Evolutionary conservation across 441 rosid species (phyloP).

Genomic region (Arabidopsis hybrid): DNA sequence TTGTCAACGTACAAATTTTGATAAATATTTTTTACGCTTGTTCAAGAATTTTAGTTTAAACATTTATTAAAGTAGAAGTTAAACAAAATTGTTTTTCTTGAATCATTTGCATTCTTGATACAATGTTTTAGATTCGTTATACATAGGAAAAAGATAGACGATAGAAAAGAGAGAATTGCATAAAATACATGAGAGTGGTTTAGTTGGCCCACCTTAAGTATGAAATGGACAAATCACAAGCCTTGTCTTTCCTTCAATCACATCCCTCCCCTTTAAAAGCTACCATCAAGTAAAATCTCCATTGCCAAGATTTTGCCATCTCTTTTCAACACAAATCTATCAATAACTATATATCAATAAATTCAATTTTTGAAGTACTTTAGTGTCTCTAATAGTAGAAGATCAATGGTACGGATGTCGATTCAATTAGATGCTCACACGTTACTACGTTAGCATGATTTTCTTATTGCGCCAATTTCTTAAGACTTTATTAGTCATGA

Average conservation of each 20-base stretch:
- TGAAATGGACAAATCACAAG: conserved; percentile 48
- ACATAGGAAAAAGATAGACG: not conserved
- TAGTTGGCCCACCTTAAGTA: conserved; percentile 43
- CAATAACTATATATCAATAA: not conserved
- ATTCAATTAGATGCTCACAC: not conserved
- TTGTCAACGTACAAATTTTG: not conserved
- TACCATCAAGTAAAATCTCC: conserved; percentile 39
- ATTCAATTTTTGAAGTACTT: not conserved
- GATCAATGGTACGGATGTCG: not conserved
- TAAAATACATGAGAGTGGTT: conserved; percentile 35
- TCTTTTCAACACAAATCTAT: not conserved
- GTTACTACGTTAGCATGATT: too few relatives aligned
- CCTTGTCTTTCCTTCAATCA: conserved; percentile 44
- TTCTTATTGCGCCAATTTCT: not conserved
- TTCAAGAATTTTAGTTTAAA: not conserved
- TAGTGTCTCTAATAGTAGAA: not conserved
- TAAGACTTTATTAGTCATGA: not conserved
- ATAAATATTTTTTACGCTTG: not conserved
- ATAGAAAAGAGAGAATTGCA: conserved; percentile 9
- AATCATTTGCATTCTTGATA: conserved; percentile 4
- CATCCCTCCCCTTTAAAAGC: conserved; percentile 41
- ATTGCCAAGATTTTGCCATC: conserved; percentile 33
- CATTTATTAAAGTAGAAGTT: not conserved
- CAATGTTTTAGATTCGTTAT: not conserved
- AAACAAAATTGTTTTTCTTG: not conserved